Conservation (phyloP, 176 grass and related monocot genomes). For the Aegilops longissima region DNA sequence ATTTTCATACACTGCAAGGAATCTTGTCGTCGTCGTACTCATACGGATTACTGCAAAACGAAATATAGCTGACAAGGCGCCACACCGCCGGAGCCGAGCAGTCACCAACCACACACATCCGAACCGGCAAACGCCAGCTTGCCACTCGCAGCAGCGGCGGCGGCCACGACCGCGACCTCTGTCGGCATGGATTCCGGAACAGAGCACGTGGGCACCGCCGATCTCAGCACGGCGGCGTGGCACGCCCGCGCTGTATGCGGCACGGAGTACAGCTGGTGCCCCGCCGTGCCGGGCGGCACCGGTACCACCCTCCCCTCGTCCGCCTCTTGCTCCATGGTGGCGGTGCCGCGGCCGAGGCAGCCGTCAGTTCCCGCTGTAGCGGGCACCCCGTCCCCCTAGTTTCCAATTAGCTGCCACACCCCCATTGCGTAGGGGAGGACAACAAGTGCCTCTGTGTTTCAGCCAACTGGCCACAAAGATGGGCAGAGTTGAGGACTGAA, state of each 20-base stretch:
- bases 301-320: slow-evolving; percentile 68
- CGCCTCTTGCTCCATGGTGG: slow-evolving; percentile 33
- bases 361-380: slow-evolving; percentile 41
- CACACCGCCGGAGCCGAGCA: neutral
- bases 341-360: neutral
- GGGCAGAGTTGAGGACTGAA: too few species aligned
- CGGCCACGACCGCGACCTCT: neutral
- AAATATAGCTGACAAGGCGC: neutral
- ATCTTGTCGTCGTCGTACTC: too few species aligned
- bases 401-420: too few species aligned
- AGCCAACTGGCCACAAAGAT: too few species aligned
- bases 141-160: neutral
- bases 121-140: neutral
- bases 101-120: neutral
- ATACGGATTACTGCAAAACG: neutral
- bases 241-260: slow-evolving; percentile 36
- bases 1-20: too few species aligned
- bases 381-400: slow-evolving; percentile 61
- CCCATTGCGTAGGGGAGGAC: too few species aligned
- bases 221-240: slow-evolving; percentile 6
- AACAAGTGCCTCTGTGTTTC: too few species aligned
- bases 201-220: neutral
- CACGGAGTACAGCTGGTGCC: slow-evolving; percentile 73
- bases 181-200: slow-evolving; percentile 42
- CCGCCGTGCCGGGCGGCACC: slow-evolving; percentile 74